Evolutionary conservation across 2,329 filamentous ascomycete genomes (phyloP).

Genomic region (Xylariaceae sp.): DNA sequence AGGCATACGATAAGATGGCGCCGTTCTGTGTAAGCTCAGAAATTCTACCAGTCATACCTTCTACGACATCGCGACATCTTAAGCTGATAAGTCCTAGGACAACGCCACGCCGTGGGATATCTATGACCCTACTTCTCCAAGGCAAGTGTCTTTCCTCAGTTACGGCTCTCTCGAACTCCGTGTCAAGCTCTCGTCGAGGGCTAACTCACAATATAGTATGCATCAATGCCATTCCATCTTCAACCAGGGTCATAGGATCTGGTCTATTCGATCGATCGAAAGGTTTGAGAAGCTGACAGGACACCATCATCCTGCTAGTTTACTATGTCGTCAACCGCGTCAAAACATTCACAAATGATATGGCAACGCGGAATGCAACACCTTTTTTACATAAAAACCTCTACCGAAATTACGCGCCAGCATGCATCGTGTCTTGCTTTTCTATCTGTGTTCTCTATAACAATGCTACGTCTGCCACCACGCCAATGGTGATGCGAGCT

Average conservation of each 20-base stretch:
- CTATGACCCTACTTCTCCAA: constrained; percentile 27
- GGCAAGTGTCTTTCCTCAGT: too few relatives aligned
- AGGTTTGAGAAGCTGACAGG: too few relatives aligned
- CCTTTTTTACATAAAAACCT: constrained; percentile 32
- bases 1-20: constrained; percentile 20
- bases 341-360: constrained; percentile 26
- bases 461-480: constrained; percentile 28
- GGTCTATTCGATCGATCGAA: too few relatives aligned
- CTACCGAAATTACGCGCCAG: constrained; percentile 26
- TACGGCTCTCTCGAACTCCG: too few relatives aligned
- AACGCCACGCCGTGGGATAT: constrained; percentile 27
- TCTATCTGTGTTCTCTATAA: constrained; percentile 29
- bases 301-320: background rate
- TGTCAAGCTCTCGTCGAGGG: too few relatives aligned
- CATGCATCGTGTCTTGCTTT: constrained; percentile 33
- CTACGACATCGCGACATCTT: background rate
- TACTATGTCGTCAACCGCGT: constrained; percentile 27
- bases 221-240: too few relatives aligned
- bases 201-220: too few relatives aligned
- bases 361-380: constrained; percentile 27
- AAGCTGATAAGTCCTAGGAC: constrained; percentile 15
- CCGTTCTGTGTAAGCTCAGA: constrained; percentile 22
- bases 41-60: background rate
- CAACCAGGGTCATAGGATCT: too few relatives aligned
- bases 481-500: constrained; percentile 28